Evolutionary conservation across 2,329 filamentous ascomycete species (phyloP), one percentile per base, ranked within the genome.

Genomic region (Diaporthe sp.): DNA sequence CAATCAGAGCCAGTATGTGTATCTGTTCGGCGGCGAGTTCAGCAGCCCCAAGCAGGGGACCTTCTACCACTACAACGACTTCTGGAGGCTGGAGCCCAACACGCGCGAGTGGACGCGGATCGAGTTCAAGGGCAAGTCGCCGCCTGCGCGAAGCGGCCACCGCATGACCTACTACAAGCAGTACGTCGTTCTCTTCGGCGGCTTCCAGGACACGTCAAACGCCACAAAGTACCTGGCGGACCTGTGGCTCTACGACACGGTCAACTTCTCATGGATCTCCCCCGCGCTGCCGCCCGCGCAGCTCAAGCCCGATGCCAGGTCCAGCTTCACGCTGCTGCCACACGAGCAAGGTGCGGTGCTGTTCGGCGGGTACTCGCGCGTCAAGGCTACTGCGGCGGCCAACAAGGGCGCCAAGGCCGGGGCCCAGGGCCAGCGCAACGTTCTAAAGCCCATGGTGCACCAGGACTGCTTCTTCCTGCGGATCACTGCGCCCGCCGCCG

Each of bases 21-120:
- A 98, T 83, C 87, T 99, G 22, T 98, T 98, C 81, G 97, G 97
- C 78, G 97, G 96, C 77, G 97, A 99, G 85, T 99, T 99, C 84
- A 97, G 94, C 75, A 96, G 94, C 39, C 97, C 97, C 2, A 98
- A 98, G 83, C 97, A 98, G 85, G 97, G 97, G 5, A 98, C 96
- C 0, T 99, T 99, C 81, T 98, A 99, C 84, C 97, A 99, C 85
- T 99, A 99, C 86, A 98, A 98, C 81, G 97, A 98, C 85, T 98
- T 99, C 83, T 99, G 97, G 96, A 90, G 94, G 68, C 89, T 98
- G 58, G 96, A 98, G 81, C 94, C 96, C 0, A 90, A 89, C 12
- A 92, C 91, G 10, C 90, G 95, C 80, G 97, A 99, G 86, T 99
- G 97, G 97, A 94, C 92, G 74, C 94, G 96, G 77, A 88, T 99